These are phyloP conservation scores for Phallus indusiatus DNA, from an alignment of 768 basidiomycete genomes.

Conservation along the genomic window DNA sequence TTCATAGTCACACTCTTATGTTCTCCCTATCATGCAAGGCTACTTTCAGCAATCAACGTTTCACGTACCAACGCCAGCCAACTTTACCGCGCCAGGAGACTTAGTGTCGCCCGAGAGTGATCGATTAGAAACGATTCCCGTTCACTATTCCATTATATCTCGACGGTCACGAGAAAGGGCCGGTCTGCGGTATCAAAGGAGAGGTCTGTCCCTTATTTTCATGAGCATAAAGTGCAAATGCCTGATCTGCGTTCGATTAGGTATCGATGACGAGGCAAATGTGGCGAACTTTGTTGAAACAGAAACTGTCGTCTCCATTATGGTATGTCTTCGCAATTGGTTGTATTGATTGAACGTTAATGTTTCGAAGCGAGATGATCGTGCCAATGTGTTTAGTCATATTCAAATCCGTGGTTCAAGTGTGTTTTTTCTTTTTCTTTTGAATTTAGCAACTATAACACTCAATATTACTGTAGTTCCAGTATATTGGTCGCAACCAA, in stretches of 20 bases:
- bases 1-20: conserved; percentile 65
- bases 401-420: conserved; percentile 90
- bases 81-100: conserved; percentile 33
- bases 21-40: conserved; percentile 90
- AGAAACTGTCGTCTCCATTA: conserved; percentile 77
- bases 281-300: conserved; percentile 97
- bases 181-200: conserved; percentile 86
- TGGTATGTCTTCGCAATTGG: conserved; percentile 38
- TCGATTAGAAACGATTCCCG: conserved; percentile 17
- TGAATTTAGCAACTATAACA: neutral
- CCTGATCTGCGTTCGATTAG: neutral
- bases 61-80: conserved; percentile 27
- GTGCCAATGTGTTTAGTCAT: conserved; percentile 74
- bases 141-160: conserved; percentile 79
- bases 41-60: conserved; percentile 75
- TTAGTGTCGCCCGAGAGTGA: conserved; percentile 14
- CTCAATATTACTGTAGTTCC: conserved; percentile 50
- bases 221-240: neutral
- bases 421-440: conserved; percentile 27
- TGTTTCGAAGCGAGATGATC: conserved; percentile 53
- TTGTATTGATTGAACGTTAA: neutral
- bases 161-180: conserved; percentile 83
- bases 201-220: conserved; percentile 37
- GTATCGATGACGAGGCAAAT: conserved; percentile 80
- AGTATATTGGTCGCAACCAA: conserved; percentile 85